These are phyloP conservation scores for Diphasiastrum complanatum DNA, from an alignment of 83 land plant genomes.

Conservation along the genomic window DNA sequence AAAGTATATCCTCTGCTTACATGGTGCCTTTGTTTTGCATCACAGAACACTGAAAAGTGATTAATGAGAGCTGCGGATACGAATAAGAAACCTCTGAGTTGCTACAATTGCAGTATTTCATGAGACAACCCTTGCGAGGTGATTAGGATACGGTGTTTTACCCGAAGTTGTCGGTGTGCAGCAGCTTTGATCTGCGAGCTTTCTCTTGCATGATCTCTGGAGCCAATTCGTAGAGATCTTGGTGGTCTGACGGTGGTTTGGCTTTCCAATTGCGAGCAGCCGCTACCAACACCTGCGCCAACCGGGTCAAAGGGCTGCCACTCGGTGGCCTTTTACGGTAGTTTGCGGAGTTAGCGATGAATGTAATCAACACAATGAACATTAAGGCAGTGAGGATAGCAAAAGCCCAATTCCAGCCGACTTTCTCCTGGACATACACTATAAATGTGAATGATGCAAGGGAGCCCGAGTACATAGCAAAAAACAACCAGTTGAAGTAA, in stretches of 20 bases:
- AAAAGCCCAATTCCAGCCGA: too few relatives aligned
- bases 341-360: constrained; percentile 23
- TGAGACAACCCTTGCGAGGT: constrained; percentile 45
- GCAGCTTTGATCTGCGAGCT: constrained; percentile 30
- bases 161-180: too few relatives aligned
- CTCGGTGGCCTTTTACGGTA: constrained; percentile 38
- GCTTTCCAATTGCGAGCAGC: constrained; percentile 30
- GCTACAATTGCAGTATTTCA: constrained; percentile 30
- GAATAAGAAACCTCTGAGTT: constrained; percentile 9
- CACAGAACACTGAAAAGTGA: too few relatives aligned
- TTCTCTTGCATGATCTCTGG: background rate
- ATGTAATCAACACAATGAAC: constrained; percentile 21
- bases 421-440: too few relatives aligned
- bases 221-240: constrained; percentile 38
- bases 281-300: constrained; percentile 49
- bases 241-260: background rate
- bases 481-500: too few relatives aligned
- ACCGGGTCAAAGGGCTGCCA: constrained; percentile 49
- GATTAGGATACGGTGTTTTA: too few relatives aligned
- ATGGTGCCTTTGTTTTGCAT: too few relatives aligned
- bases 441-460: too few relatives aligned
- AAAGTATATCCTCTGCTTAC: too few relatives aligned
- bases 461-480: too few relatives aligned
- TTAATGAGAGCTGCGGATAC: too few relatives aligned
- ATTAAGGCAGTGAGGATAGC: constrained; percentile 38